Percentiles rank a stretch among this genome's conserved stretches.
Evolutionary conservation across 169 alveolate genomes (phyloP).

Genomic region (Amoebophrya sp.): DNA sequence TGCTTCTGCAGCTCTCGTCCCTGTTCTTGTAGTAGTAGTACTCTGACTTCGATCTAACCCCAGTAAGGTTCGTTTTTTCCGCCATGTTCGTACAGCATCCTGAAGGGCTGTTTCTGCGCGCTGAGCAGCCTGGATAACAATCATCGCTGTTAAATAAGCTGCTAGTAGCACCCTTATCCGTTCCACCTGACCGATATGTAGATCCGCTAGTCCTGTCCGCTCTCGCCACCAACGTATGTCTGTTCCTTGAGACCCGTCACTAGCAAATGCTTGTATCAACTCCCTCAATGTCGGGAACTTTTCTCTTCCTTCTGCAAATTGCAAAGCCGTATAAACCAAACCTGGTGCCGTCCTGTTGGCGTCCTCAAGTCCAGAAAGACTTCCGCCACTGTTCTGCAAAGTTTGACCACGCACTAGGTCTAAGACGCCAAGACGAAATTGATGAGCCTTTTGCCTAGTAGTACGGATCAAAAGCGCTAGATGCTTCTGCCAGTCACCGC

Average conservation of each 20-base stretch:
- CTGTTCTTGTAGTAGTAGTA: no score
- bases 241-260: not conserved
- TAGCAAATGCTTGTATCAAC: not conserved
- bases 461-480: not conserved
- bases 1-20: no score
- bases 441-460: not conserved
- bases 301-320: not conserved
- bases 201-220: not conserved
- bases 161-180: not conserved
- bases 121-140: not conserved
- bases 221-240: not conserved
- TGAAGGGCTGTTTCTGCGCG: not conserved
- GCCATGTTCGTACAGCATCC: no score
- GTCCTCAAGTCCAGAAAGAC: no score
- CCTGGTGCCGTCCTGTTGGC: not conserved
- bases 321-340: not conserved
- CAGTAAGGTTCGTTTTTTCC: no score
- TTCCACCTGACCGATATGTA: not conserved
- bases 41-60: no score
- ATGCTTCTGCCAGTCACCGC: constrained; percentile 1
- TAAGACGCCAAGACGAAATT: not conserved
- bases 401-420: not conserved
- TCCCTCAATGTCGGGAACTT: not conserved
- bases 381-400: not conserved
- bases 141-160: not conserved